Conservation (phyloP, 2,329 filamentous ascomycete genomes). For the Fusarium guadeloupense region DNA sequence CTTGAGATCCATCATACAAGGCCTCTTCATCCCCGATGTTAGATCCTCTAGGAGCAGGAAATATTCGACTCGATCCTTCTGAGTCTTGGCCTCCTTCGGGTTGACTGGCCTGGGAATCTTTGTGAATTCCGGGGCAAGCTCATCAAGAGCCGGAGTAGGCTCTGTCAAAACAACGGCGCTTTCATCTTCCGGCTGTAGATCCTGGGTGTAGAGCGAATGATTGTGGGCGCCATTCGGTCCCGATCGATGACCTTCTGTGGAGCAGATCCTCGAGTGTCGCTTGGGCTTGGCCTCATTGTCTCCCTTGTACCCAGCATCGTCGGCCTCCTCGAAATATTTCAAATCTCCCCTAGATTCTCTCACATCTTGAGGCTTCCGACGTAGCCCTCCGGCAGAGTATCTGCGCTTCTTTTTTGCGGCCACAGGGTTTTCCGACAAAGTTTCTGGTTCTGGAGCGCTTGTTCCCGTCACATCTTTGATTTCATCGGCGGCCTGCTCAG, state of each 20-base stretch:
- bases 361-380: constrained; percentile 77
- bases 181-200: constrained; percentile 50
- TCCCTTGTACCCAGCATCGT: constrained; percentile 81
- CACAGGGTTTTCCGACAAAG: constrained; percentile 54
- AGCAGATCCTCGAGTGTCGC: constrained; percentile 7
- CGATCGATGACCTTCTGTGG: constrained; percentile 2
- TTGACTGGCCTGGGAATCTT: constrained; percentile 71
- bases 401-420: constrained; percentile 68
- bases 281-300: constrained; percentile 53
- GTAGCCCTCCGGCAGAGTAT: constrained; percentile 87
- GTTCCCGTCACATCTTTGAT: constrained; percentile 69
- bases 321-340: constrained; percentile 91
- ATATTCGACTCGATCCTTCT: constrained; percentile 79
- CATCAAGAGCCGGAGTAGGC: constrained; percentile 49
- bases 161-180: constrained; percentile 47
- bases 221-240: constrained; percentile 24
- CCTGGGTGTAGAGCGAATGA: constrained; percentile 10
- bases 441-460: constrained; percentile 71
- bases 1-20: constrained; percentile 96
- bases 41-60: constrained; percentile 94
- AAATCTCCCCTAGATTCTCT: constrained; percentile 76
- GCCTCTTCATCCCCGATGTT: constrained; percentile 94
- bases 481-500: constrained; percentile 48
- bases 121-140: constrained; percentile 34
- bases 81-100: constrained; percentile 78